These are phyloP conservation scores for Penicillium sp. DNA, from an alignment of 2,329 filamentous ascomycete species.

Conservation along the genomic window DNA sequence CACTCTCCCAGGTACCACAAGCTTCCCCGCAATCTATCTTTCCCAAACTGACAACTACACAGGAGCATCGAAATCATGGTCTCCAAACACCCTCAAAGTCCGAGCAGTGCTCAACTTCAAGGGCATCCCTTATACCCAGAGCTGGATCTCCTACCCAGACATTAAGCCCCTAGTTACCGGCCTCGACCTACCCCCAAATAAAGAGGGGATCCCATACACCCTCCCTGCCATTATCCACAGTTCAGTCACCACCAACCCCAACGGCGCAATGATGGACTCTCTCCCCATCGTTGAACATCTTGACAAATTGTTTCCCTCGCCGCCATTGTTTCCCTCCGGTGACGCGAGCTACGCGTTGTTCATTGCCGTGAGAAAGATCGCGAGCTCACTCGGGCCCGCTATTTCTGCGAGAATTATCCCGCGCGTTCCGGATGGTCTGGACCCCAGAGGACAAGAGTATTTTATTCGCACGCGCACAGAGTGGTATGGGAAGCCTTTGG, in stretches of 20 bases:
- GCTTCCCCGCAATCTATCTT: background rate
- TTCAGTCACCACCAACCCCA: slow-evolving; percentile 21
- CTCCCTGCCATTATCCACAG: slow-evolving; percentile 36
- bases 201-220: slow-evolving; percentile 24
- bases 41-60: background rate
- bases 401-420: slow-evolving; percentile 22
- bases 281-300: slow-evolving; percentile 33
- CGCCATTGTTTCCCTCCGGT: slow-evolving; percentile 33
- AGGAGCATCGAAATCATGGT: slow-evolving; percentile 32
- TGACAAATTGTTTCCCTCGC: slow-evolving; percentile 29
- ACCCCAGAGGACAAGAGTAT: slow-evolving; percentile 30
- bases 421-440: slow-evolving; percentile 23
- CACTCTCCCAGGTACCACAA: slow-evolving; percentile 24
- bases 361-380: slow-evolving; percentile 20
- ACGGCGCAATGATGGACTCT: slow-evolving; percentile 34
- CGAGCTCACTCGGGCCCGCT: background rate
- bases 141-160: slow-evolving; percentile 26
- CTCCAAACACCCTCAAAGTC: slow-evolving; percentile 27
- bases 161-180: slow-evolving; percentile 28
- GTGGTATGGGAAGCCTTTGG: slow-evolving; percentile 28
- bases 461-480: slow-evolving; percentile 30
- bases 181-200: slow-evolving; percentile 22
- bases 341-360: slow-evolving; percentile 34
- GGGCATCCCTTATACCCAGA: slow-evolving; percentile 28
- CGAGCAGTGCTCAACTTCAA: slow-evolving; percentile 29